A percentile compares a stretch with the other conserved stretches of the same genome.
These are phyloP conservation scores for Fusarium sp. DNA, from an alignment of 2,329 filamentous ascomycete species.

Conservation along the genomic window DNA sequence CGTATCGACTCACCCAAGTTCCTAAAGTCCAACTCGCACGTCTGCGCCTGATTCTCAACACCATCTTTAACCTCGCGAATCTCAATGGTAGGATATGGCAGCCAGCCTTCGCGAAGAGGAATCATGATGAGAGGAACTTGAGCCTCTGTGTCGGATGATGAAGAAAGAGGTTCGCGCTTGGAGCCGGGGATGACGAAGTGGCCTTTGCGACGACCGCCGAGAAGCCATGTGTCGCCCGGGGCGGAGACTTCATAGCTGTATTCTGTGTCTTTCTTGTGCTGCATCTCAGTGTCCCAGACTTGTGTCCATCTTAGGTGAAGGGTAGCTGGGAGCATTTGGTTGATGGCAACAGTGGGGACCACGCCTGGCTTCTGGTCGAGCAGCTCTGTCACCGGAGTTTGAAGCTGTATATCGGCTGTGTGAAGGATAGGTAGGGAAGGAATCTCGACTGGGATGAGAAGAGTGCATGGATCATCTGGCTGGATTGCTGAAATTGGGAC, in stretches of 20 bases:
- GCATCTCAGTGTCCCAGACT: constrained; percentile 66
- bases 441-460: constrained; percentile 90
- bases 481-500: constrained; percentile 45
- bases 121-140: constrained; percentile 80
- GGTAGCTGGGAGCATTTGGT: constrained; percentile 73
- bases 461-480: constrained; percentile 64
- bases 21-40: constrained; percentile 83
- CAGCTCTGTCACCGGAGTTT: constrained; percentile 51
- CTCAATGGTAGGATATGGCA: constrained; percentile 83
- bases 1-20: constrained; percentile 82
- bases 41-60: constrained; percentile 45
- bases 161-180: constrained; percentile 56
- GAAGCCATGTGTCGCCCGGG: constrained; percentile 81
- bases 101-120: constrained; percentile 80
- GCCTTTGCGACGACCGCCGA: constrained; percentile 83
- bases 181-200: constrained; percentile 74
- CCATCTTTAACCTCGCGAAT: constrained; percentile 70
- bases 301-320: constrained; percentile 73
- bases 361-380: constrained; percentile 47
- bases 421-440: constrained; percentile 86
- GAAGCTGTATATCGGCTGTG: constrained; percentile 75
- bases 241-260: constrained; percentile 87
- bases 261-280: constrained; percentile 66
- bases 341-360: constrained; percentile 65
- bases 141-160: constrained; percentile 63